Percentiles rank a stretch among this genome's conserved stretches.
Evolutionary conservation across 176 grass and related monocot species (phyloP).

Genomic region (sorghum (Sorghum bicolor)): Sorghum_bicolor_NCBIv3 NC_012870.2:58163501-58164000

Average conservation of each 20-base stretch:
- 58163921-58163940: neutral
- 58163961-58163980: neutral
- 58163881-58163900: neutral
- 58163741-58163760: neutral
- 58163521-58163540: neutral
- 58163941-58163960: neutral
- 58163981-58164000: neutral
- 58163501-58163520: neutral
- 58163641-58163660: too few relatives aligned
- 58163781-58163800: neutral
- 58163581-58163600: too few relatives aligned
- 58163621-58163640: too few relatives aligned
- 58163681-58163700: too few relatives aligned
- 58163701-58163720: too few relatives aligned
- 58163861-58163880: neutral
- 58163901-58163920: neutral
- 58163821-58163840: neutral
- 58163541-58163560: neutral
- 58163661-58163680: too few relatives aligned
- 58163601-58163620: too few relatives aligned
- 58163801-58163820: neutral
- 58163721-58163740: neutral
- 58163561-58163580: neutral
- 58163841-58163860: neutral
- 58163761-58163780: neutral